These are phyloP conservation scores for Graphilbum sp. DNA, from an alignment of 2,329 filamentous ascomycete genomes.

Conservation along the genomic window DNA sequence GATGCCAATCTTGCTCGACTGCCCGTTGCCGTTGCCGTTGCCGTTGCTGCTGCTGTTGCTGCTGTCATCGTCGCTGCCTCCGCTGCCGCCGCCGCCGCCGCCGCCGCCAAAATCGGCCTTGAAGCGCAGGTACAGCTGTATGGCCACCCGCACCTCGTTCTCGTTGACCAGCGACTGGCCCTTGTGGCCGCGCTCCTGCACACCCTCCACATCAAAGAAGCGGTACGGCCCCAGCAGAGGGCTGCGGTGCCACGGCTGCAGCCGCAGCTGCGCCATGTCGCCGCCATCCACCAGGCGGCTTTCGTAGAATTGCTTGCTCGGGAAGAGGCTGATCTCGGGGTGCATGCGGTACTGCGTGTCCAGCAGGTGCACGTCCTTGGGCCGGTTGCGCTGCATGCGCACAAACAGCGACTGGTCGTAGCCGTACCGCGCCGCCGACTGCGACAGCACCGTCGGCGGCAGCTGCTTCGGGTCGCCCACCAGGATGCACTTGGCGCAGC, in stretches of 20 bases:
- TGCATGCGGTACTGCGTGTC: conserved; percentile 99
- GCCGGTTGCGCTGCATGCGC: conserved; percentile 88
- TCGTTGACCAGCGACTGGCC: conserved; percentile 85
- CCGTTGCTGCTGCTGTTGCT: too few relatives aligned
- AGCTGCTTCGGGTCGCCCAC: conserved; percentile 97
- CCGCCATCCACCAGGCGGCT: conserved; percentile 69
- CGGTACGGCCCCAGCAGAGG: conserved; percentile 76
- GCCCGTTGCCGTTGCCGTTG: conserved; percentile 54
- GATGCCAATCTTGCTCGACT: conserved; percentile 80
- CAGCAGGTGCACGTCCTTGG: conserved; percentile 78
- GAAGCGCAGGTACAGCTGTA: conserved; percentile 71
- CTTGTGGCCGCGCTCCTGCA: conserved; percentile 62
- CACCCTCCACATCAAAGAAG: conserved; percentile 90
- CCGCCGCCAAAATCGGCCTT: conserved; percentile 20
- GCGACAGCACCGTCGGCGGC: conserved; percentile 87
- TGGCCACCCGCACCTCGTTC: conserved; percentile 71
- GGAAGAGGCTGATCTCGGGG: conserved; percentile 84
- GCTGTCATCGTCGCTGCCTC: too few relatives aligned
- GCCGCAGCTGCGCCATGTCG: conserved; percentile 62
- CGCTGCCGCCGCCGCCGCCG: conserved; percentile 46
- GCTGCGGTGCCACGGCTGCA: conserved; percentile 70
- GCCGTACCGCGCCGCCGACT: conserved; percentile 78
- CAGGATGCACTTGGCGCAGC: conserved; percentile 88
- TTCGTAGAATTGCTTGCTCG: conserved; percentile 86
- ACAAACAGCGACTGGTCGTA: conserved; percentile 98